Percentiles rank a stretch among this genome's conserved stretches.
Evolutionary conservation across 1,284 basidiomycete genomes (phyloP).

Genomic region (Naganishia albida): DNA sequence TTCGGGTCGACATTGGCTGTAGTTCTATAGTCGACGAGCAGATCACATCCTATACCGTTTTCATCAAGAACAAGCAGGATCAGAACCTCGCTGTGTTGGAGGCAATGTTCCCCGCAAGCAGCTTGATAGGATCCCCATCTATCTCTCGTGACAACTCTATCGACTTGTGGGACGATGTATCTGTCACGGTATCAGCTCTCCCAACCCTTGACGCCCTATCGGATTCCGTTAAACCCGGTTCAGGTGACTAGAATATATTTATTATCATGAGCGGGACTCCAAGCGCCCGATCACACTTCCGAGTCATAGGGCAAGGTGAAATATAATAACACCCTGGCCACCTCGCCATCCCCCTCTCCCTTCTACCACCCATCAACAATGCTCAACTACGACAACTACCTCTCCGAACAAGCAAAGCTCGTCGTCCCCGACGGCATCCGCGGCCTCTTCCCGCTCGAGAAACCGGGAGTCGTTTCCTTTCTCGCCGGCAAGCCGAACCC

Average conservation of each 20-base stretch:
- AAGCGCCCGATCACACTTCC: slow-evolving; percentile 1
- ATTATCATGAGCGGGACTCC: too few species aligned
- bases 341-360: background rate
- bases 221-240: background rate
- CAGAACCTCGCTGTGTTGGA: too few species aligned
- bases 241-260: slow-evolving; percentile 4
- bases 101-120: too few species aligned
- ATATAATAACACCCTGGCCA: background rate
- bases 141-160: too few species aligned
- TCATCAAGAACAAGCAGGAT: too few species aligned
- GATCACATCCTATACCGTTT: too few species aligned
- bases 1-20: too few species aligned
- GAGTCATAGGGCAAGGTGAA: background rate
- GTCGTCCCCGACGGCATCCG: slow-evolving; percentile 53
- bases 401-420: slow-evolving; percentile 39
- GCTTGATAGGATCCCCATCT: too few species aligned
- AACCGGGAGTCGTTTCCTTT: slow-evolving; percentile 79
- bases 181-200: too few species aligned
- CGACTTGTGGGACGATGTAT: too few species aligned
- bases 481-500: slow-evolving; percentile 72
- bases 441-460: slow-evolving; percentile 73
- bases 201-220: background rate
- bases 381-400: slow-evolving; percentile 36
- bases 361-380: background rate
- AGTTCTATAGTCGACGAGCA: too few species aligned